phyloP scores from a whole-genome alignment of 768 basidiomycete species.

The Psilocybe cubensis region DNA sequence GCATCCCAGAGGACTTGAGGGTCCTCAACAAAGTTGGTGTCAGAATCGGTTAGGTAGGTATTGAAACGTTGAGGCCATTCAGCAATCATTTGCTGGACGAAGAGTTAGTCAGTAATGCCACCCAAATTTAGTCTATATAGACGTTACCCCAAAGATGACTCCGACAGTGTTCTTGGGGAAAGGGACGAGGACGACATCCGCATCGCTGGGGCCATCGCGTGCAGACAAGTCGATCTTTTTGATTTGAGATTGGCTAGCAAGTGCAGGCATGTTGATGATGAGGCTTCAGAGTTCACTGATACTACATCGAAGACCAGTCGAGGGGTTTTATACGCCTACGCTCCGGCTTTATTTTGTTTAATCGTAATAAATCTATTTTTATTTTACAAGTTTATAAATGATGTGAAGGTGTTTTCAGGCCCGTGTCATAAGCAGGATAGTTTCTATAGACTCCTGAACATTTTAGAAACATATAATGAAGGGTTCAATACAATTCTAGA shows the following conservation, averaged over 20 bases:
- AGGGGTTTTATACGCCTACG: too few relatives aligned
- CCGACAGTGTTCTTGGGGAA: slow-evolving; percentile 10
- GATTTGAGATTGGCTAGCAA: neutral
- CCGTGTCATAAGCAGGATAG: too few relatives aligned
- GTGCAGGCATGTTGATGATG: slow-evolving; percentile 10
- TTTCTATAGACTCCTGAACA: too few relatives aligned
- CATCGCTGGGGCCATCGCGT: neutral
- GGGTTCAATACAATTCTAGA: too few relatives aligned
- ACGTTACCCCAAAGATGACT: slow-evolving; percentile 17
- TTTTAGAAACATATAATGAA: too few relatives aligned
- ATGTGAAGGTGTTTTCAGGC: too few relatives aligned
- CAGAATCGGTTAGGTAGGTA: slow-evolving; percentile 11
- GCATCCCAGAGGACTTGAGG: slow-evolving; percentile 15
- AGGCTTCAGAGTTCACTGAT: too few relatives aligned
- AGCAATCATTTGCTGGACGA: slow-evolving; percentile 8
- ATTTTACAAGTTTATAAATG: too few relatives aligned
- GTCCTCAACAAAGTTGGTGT: slow-evolving; percentile 11
- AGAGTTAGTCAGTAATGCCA: neutral
- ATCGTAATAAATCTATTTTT: too few relatives aligned
- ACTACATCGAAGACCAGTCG: too few relatives aligned
- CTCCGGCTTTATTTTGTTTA: too few relatives aligned
- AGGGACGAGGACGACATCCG: slow-evolving; percentile 5
- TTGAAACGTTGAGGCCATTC: slow-evolving; percentile 13
- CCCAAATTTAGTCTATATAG: too few relatives aligned
- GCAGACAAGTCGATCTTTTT: slow-evolving; percentile 1